phyloP scores from a whole-genome alignment of 495 filamentous ascomycete species.

The Astrocystis sublimbata region DNA sequence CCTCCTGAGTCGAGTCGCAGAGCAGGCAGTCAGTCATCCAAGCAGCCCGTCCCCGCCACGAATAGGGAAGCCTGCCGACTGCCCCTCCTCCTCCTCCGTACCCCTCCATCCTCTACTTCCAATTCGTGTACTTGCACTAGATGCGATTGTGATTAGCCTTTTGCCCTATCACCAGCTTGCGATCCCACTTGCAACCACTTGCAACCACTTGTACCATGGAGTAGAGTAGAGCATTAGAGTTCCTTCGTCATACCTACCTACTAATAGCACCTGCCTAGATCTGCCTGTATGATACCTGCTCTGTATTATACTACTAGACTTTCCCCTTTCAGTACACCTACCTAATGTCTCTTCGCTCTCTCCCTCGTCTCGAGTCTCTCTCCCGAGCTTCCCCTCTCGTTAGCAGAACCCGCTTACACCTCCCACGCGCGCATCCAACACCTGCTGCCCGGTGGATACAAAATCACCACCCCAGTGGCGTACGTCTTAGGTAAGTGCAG shows the following conservation, averaged over 20 bases:
- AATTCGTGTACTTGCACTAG: constrained; percentile 21
- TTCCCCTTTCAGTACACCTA: background rate
- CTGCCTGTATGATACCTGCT: background rate
- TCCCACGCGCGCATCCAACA: constrained; percentile 17
- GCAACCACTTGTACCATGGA: constrained; percentile 12
- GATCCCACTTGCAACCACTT: no score
- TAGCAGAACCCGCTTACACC: constrained; percentile 23
- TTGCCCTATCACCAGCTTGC: no score
- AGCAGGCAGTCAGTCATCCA: no score
- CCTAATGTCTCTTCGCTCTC: constrained; percentile 26
- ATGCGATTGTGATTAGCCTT: constrained; percentile 7
- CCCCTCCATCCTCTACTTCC: no score
- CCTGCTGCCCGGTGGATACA: constrained; percentile 25
- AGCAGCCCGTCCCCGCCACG: constrained; percentile 4
- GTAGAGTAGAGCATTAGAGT: no score
- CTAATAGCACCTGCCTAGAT: background rate
- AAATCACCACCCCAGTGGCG: constrained; percentile 24
- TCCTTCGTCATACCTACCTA: constrained; percentile 2
- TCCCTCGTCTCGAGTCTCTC: constrained; percentile 27
- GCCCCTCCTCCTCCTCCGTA: constrained; percentile 26
- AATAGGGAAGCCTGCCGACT: constrained; percentile 23
- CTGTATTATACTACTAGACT: constrained; percentile 13
- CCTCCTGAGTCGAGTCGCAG: no score
- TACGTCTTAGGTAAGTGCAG: constrained; percentile 27
- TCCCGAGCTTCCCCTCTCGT: constrained; percentile 28